Conservation (phyloP, 345 rosid genomes). For the Draba incana region DNA sequence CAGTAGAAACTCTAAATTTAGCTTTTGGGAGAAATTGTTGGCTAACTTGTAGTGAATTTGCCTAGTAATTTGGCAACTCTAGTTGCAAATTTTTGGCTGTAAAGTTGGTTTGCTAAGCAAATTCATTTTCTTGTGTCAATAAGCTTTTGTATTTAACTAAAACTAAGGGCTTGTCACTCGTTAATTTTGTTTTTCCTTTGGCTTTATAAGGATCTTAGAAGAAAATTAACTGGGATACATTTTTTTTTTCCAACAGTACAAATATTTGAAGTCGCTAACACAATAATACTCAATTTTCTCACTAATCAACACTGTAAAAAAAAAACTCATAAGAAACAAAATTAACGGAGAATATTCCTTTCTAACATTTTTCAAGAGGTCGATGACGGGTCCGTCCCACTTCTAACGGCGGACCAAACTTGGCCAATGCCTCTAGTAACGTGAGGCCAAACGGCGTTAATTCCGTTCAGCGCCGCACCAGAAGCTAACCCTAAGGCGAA, state of each 20-base stretch:
- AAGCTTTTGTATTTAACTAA: neutral
- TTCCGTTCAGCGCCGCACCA: constrained; percentile 65
- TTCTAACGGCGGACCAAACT: constrained; percentile 71
- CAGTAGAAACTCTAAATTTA: neutral
- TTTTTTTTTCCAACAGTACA: neutral
- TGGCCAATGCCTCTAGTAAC: constrained; percentile 57
- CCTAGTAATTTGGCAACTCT: neutral
- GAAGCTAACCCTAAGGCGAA: constrained; percentile 72
- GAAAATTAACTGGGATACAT: neutral
- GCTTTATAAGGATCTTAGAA: neutral
- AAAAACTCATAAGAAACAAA: constrained; percentile 4
- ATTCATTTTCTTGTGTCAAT: neutral
- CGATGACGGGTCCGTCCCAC: constrained; percentile 54
- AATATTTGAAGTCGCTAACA: constrained; percentile 5
- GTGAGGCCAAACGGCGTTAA: constrained; percentile 57
- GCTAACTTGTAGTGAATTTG: constrained; percentile 7
- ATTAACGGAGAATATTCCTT: neutral
- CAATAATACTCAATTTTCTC: neutral
- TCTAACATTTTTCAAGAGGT: constrained; percentile 26
- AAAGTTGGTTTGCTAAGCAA: constrained; percentile 9
- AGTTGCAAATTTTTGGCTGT: constrained; percentile 27
- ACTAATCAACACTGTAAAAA: neutral
- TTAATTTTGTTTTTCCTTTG: neutral
- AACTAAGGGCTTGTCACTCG: neutral
- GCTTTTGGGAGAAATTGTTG: constrained; percentile 1